A percentile compares a stretch with the other conserved stretches of the same genome.
Evolutionary conservation across 1,284 basidiomycete genomes (phyloP).

Genomic region (Rhodotorula sp.): DNA sequence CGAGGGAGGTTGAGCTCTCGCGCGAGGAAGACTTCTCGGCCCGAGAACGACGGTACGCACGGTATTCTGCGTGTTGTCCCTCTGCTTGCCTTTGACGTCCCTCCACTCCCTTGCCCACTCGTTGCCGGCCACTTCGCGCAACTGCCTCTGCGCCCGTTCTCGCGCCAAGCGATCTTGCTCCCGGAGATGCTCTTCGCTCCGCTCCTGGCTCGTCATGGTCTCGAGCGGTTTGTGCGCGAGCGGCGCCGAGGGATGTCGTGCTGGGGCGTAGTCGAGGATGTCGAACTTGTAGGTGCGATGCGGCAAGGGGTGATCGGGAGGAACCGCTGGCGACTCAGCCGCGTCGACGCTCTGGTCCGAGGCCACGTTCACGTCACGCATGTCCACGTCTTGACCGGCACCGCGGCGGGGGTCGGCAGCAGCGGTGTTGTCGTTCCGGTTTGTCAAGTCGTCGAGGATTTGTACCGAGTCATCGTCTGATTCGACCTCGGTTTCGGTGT

Average conservation of each 20-base stretch:
- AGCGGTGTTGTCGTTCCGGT: no score
- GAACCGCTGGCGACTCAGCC: neutral
- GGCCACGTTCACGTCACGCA: no score
- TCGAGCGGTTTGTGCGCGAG: neutral
- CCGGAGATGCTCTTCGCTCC: neutral
- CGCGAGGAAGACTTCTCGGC: no score
- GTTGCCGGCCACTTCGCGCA: neutral
- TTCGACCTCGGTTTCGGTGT: no score
- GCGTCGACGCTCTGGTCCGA: no score
- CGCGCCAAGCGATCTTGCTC: neutral
- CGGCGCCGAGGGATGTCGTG: neutral
- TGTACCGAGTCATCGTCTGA: no score
- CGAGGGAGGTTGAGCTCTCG: neutral
- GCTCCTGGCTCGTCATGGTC: neutral
- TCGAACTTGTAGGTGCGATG: neutral
- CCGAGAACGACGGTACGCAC: neutral
- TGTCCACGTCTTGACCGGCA: no score
- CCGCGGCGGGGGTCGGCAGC: no score
- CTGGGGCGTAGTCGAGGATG: slow-evolving; percentile 17
- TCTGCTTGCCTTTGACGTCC: neutral
- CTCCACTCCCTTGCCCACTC: slow-evolving; percentile 16
- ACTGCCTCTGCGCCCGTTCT: neutral
- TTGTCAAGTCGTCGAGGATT: no score
- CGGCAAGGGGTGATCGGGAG: slow-evolving; percentile 9
- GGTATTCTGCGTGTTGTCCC: neutral